Evolutionary conservation across 2,329 filamentous ascomycete genomes (phyloP).

Genomic region (Aspergillus piperis): DNA sequence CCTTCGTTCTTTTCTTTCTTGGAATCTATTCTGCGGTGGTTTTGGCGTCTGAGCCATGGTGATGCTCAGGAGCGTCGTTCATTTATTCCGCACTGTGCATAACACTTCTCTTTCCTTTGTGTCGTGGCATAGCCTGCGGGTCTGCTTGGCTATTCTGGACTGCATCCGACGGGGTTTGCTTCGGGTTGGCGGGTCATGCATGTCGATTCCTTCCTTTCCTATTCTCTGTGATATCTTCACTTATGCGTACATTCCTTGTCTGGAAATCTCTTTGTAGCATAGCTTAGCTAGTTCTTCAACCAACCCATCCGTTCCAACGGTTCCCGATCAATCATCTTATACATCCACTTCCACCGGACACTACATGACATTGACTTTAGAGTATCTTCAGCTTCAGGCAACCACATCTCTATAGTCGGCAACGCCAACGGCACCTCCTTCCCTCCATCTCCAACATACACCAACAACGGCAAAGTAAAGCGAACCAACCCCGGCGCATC

Average conservation of each 20-base stretch:
- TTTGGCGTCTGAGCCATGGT: slow-evolving; percentile 17
- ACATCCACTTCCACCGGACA: slow-evolving; percentile 44
- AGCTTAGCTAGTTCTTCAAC: slow-evolving; percentile 26
- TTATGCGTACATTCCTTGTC: slow-evolving; percentile 11
- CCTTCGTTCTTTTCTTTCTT: slow-evolving; percentile 10
- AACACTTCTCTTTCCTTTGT: neutral
- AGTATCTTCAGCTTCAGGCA: slow-evolving; percentile 20
- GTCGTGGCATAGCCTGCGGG: slow-evolving; percentile 2
- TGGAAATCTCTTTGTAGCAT: slow-evolving; percentile 29
- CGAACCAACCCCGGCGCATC: slow-evolving; percentile 40
- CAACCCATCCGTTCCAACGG: slow-evolving; percentile 35
- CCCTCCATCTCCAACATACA: slow-evolving; percentile 6
- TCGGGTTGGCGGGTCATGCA: slow-evolving; percentile 5
- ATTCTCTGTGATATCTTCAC: slow-evolving; percentile 10
- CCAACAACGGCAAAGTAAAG: slow-evolving; percentile 46
- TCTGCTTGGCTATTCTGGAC: slow-evolving; percentile 11
- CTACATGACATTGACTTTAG: slow-evolving; percentile 19
- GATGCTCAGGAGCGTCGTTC: slow-evolving; percentile 13
- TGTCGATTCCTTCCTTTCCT: neutral
- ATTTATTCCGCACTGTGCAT: slow-evolving; percentile 5
- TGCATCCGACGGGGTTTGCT: slow-evolving; percentile 11
- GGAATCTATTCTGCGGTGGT: slow-evolving; percentile 4
- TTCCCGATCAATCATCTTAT: slow-evolving; percentile 41
- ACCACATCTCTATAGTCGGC: slow-evolving; percentile 29
- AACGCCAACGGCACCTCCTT: slow-evolving; percentile 26